Percentiles rank a stretch among this genome's conserved stretches.
These are phyloP conservation scores for Rosa persica DNA, from an alignment of 306 rosid species.

Conservation along the genomic window DNA sequence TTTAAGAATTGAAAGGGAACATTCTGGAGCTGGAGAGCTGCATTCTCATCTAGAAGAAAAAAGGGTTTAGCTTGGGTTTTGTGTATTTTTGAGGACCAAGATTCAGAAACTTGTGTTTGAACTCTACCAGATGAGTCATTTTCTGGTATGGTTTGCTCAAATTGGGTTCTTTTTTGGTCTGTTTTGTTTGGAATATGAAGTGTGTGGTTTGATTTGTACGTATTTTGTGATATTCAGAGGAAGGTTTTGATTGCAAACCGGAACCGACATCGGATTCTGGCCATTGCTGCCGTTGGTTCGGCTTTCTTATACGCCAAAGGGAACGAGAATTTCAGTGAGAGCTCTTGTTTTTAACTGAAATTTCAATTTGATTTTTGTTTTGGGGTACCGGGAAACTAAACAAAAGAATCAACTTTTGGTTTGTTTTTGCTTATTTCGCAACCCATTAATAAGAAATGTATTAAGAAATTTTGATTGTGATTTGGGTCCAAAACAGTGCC, in stretches of 20 bases:
- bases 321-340: slow-evolving; percentile 32
- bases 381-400: neutral
- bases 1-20: neutral
- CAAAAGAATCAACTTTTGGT: neutral
- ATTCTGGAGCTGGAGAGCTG: neutral
- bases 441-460: neutral
- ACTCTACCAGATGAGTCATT: slow-evolving; percentile 1
- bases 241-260: slow-evolving; percentile 23
- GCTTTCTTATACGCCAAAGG: slow-evolving; percentile 21
- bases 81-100: neutral
- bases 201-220: neutral
- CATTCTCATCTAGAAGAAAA: no score
- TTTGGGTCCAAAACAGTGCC: neutral
- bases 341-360: neutral
- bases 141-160: slow-evolving; percentile 31
- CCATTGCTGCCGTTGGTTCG: slow-evolving; percentile 51
- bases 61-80: slow-evolving; percentile 7
- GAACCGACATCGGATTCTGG: slow-evolving; percentile 35
- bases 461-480: neutral
- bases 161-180: neutral
- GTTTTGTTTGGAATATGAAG: neutral
- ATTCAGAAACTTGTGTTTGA: neutral
- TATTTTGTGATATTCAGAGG: slow-evolving; percentile 26
- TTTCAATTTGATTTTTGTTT: neutral
- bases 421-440: neutral